phyloP scores from a whole-genome alignment of 495 filamentous ascomycete species.

The Barbatosphaeria neglecta region DNA sequence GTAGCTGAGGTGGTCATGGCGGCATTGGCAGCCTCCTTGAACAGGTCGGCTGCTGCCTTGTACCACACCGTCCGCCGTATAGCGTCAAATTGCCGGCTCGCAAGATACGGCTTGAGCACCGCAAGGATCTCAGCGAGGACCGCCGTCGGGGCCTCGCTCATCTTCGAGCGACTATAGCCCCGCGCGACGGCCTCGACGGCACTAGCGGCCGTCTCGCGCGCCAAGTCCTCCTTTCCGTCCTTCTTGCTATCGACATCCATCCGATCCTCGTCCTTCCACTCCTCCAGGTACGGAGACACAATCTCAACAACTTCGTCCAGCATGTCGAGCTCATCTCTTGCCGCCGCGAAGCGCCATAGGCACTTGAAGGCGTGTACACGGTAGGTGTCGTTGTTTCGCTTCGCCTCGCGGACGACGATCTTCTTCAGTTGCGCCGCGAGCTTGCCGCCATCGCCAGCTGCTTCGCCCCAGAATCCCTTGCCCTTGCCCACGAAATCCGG shows the following conservation, averaged over 20 bases:
- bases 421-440: conserved; percentile 34
- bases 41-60: conserved; percentile 14
- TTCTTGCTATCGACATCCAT: conserved; percentile 47
- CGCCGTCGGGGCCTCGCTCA: conserved; percentile 16
- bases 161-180: conserved; percentile 27
- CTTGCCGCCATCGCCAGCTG: conserved; percentile 25
- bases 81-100: conserved; percentile 8
- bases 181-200: conserved; percentile 27
- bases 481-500: conserved; percentile 59
- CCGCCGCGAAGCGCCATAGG: conserved; percentile 57
- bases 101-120: conserved; percentile 17
- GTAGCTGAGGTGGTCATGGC: conserved; percentile 8
- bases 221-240: conserved; percentile 20
- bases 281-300: conserved; percentile 45
- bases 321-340: conserved; percentile 53
- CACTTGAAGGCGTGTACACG: conserved; percentile 61
- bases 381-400: conserved; percentile 74
- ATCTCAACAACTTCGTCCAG: conserved; percentile 55
- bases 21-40: conserved; percentile 15
- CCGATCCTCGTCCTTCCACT: conserved; percentile 39
- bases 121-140: conserved; percentile 20
- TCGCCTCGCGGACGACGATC: conserved; percentile 77
- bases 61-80: conserved; percentile 24
- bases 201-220: conserved; percentile 19
- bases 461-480: conserved; percentile 42